Evolutionary conservation across 2,329 filamentous ascomycete species (phyloP).

Genomic region (Claviceps sp.): DNA sequence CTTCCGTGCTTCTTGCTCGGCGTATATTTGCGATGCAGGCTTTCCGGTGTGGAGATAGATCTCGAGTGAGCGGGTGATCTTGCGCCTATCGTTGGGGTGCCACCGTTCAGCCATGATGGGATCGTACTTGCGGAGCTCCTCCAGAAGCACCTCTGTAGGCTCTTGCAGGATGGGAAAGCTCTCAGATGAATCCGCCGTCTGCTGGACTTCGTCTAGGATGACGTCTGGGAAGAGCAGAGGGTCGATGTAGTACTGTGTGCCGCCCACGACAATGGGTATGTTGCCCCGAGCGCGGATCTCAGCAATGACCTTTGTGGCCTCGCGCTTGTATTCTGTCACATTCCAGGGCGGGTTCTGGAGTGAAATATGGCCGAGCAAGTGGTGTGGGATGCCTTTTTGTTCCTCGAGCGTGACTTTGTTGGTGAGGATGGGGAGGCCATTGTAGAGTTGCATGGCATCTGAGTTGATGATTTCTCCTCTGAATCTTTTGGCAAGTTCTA

Average conservation of each 20-base stretch:
- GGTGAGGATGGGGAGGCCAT: conserved; percentile 82
- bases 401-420: conserved; percentile 77
- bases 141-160: conserved; percentile 57
- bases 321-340: conserved; percentile 61
- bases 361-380: conserved; percentile 68
- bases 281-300: conserved; percentile 69
- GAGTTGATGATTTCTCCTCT: conserved; percentile 94
- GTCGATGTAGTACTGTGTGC: conserved; percentile 91
- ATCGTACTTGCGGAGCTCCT: conserved; percentile 66
- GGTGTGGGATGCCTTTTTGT: conserved; percentile 69
- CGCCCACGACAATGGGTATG: conserved; percentile 81
- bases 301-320: conserved; percentile 54
- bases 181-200: conserved; percentile 19
- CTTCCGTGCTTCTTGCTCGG: conserved; percentile 49
- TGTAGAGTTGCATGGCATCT: conserved; percentile 96
- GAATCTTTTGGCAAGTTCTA: conserved; percentile 70
- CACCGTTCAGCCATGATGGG: conserved; percentile 79
- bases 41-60: conserved; percentile 77
- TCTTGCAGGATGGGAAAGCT: conserved; percentile 59
- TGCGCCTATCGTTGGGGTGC: conserved; percentile 87
- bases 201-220: conserved; percentile 28
- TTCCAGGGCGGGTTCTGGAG: conserved; percentile 72
- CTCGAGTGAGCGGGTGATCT: conserved; percentile 79
- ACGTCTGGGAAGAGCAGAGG: conserved; percentile 67
- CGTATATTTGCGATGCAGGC: conserved; percentile 75